These are phyloP conservation scores for Cladosporium sphaerospermum DNA, from an alignment of 2,329 filamentous ascomycete species.

Conservation along the genomic window DNA sequence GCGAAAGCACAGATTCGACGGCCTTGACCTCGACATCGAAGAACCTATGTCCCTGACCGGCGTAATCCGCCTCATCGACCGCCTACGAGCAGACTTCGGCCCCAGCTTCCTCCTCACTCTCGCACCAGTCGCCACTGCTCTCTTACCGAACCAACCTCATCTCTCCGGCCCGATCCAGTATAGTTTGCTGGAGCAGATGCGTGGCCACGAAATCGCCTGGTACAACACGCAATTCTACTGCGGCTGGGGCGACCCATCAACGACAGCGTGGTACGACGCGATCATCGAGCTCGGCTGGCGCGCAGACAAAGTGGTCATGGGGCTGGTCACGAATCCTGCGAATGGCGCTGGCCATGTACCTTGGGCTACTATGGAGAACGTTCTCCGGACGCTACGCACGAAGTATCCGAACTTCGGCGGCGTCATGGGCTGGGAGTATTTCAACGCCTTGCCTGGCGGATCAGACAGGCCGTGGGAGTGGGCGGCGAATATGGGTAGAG, in stretches of 20 bases:
- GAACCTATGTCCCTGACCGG: slow-evolving; percentile 65
- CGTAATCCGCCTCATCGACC: slow-evolving; percentile 47
- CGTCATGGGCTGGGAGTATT: slow-evolving; percentile 94
- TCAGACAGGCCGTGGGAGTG: slow-evolving; percentile 65
- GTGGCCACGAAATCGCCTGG: slow-evolving; percentile 65
- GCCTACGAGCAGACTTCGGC: slow-evolving; percentile 58
- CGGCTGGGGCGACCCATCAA: slow-evolving; percentile 68
- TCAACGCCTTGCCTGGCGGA: slow-evolving; percentile 68
- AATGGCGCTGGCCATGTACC: slow-evolving; percentile 63
- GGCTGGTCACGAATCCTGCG: slow-evolving; percentile 69
- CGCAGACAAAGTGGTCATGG: slow-evolving; percentile 67
- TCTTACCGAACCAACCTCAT: slow-evolving; percentile 53
- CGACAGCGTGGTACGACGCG: slow-evolving; percentile 45
- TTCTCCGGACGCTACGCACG: slow-evolving; percentile 52
- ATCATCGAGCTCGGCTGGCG: slow-evolving; percentile 62
- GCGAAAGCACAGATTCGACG: slow-evolving; percentile 55
- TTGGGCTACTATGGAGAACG: slow-evolving; percentile 50
- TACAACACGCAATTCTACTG: slow-evolving; percentile 95
- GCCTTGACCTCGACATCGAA: slow-evolving; percentile 74
- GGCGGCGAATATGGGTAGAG: slow-evolving; percentile 60
- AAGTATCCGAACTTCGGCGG: slow-evolving; percentile 70
- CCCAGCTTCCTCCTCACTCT: slow-evolving; percentile 68
- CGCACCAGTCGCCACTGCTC: slow-evolving; percentile 72
- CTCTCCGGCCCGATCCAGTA: slow-evolving; percentile 76
- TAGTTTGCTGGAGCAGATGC: slow-evolving; percentile 61